Evolutionary conservation across 2,329 filamentous ascomycete species (phyloP).

Genomic region (Colletotrichum australisinense): DNA sequence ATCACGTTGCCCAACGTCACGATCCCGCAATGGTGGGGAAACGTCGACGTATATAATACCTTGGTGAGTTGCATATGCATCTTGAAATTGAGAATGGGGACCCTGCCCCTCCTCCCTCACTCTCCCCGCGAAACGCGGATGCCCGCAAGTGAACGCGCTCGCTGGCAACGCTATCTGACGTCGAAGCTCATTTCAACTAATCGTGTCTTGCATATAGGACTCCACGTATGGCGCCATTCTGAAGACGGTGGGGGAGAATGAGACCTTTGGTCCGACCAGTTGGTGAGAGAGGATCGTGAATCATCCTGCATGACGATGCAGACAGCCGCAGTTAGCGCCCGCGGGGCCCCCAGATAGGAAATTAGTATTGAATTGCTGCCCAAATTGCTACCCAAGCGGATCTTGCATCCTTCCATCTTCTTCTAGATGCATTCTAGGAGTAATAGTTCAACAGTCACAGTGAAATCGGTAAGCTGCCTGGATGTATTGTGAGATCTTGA

Average conservation of each 20-base stretch:
- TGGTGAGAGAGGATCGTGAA: slow-evolving; percentile 41
- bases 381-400: slow-evolving; percentile 25
- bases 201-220: slow-evolving; percentile 36
- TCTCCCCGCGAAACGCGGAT: background rate
- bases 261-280: slow-evolving; percentile 45
- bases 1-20: slow-evolving; percentile 47
- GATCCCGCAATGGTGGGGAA: slow-evolving; percentile 60
- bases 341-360: background rate
- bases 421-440: background rate
- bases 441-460: background rate
- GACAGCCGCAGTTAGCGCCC: slow-evolving; percentile 23
- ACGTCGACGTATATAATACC: slow-evolving; percentile 58
- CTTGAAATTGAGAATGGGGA: background rate
- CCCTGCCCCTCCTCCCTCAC: background rate
- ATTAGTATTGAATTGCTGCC: slow-evolving; percentile 25
- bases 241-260: slow-evolving; percentile 38
- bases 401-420: background rate
- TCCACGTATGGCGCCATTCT: slow-evolving; percentile 38
- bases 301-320: slow-evolving; percentile 22
- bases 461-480: background rate
- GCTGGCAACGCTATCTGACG: background rate
- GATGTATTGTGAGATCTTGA: background rate
- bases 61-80: slow-evolving; percentile 29
- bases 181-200: background rate
- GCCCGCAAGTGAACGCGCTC: background rate